A percentile compares a stretch with the other conserved stretches of the same genome.
Evolutionary conservation across 2,329 filamentous ascomycete species (phyloP).

Genomic region (Alternaria brassicicola): DNA sequence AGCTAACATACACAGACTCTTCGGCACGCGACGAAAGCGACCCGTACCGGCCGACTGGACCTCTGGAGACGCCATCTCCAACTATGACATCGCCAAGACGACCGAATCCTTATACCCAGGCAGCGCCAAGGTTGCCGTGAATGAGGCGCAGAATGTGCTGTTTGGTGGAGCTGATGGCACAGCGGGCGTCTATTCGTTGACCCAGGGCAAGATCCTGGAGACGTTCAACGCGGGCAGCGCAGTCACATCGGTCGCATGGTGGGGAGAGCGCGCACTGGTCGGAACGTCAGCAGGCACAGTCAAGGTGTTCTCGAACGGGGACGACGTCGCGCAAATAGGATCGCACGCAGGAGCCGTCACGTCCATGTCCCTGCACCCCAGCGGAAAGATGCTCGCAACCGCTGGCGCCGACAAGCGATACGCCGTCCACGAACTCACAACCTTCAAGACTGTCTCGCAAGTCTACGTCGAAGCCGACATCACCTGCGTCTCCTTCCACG

Average conservation of each 20-base stretch:
- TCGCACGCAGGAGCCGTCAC: constrained; percentile 84
- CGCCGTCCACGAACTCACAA: constrained; percentile 80
- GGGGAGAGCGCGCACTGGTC: constrained; percentile 71
- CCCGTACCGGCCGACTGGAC: constrained; percentile 85
- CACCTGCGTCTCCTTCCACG: constrained; percentile 84
- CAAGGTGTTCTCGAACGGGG: constrained; percentile 77
- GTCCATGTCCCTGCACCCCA: constrained; percentile 79
- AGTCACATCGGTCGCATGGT: constrained; percentile 71
- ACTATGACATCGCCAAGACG: constrained; percentile 60
- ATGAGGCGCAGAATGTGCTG: constrained; percentile 68
- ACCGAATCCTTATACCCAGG: constrained; percentile 67
- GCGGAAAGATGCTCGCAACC: constrained; percentile 81
- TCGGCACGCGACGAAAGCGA: constrained; percentile 87
- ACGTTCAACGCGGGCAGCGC: constrained; percentile 68
- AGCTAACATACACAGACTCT: constrained; percentile 65
- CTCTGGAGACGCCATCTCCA: constrained; percentile 71
- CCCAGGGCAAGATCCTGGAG: constrained; percentile 75
- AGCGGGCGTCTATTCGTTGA: constrained; percentile 78
- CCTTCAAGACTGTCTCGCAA: constrained; percentile 72
- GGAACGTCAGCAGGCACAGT: constrained; percentile 77
- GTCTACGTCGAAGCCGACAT: constrained; percentile 80
- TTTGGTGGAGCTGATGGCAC: constrained; percentile 77
- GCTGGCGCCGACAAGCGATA: constrained; percentile 92
- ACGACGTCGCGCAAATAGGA: constrained; percentile 71
- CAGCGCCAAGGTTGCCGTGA: constrained; percentile 62